Conservation (phyloP, 169 alveolate species). For the Plasmodium ovale region DNA sequence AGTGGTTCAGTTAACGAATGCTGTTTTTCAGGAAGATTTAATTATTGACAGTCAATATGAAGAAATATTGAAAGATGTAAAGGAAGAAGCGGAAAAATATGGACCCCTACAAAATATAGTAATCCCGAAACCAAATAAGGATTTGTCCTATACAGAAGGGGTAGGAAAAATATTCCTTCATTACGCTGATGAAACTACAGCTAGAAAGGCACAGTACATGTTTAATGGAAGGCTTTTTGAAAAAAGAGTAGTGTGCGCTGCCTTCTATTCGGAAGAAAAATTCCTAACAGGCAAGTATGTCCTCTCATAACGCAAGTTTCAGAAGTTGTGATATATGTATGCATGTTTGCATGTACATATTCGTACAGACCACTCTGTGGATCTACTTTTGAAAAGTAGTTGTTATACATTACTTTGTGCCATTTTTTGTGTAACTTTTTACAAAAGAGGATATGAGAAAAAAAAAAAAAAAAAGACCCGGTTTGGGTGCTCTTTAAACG, state of each 20-base stretch:
- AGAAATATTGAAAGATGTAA: conserved; percentile 84
- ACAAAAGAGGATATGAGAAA: no score
- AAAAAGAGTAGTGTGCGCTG: conserved; percentile 92
- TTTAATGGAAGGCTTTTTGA: conserved; percentile 90
- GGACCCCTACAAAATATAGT: conserved; percentile 90
- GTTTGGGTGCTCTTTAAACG: no score
- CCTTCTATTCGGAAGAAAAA: conserved; percentile 90
- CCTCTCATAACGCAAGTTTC: conserved; percentile 76
- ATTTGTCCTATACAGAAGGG: conserved; percentile 86
- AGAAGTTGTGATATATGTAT: background rate
- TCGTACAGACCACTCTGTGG: background rate
- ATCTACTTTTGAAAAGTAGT: no score
- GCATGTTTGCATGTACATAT: background rate
- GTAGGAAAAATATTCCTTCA: conserved; percentile 89
- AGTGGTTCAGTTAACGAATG: conserved; percentile 90
- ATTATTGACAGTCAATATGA: conserved; percentile 86
- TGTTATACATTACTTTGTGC: no score
- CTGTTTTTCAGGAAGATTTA: conserved; percentile 90
- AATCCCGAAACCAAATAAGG: conserved; percentile 88
- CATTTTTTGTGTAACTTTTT: no score
- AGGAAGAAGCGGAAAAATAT: conserved; percentile 89
- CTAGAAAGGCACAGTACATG: conserved; percentile 91
- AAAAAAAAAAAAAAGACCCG: no score
- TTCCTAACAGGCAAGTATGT: conserved; percentile 87
- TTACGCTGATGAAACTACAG: conserved; percentile 86